These are phyloP conservation scores for Whalleya microplaca DNA, from an alignment of 2,329 filamentous ascomycete genomes.

Conservation along the genomic window DNA sequence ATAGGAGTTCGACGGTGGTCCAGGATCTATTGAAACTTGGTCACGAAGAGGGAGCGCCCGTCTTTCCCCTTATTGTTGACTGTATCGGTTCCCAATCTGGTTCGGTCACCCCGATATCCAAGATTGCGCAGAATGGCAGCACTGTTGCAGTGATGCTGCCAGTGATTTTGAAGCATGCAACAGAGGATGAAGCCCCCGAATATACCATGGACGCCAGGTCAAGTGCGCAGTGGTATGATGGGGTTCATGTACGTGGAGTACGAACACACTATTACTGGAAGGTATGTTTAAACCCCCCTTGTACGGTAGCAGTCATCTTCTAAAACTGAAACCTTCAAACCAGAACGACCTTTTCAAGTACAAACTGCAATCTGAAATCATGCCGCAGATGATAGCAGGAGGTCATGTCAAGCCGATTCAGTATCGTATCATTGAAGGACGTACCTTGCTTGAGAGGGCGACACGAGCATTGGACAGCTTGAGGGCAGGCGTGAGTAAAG, in stretches of 20 bases:
- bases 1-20: conserved; percentile 43
- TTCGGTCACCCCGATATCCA: conserved; percentile 52
- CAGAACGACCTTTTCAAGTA: conserved; percentile 61
- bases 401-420: conserved; percentile 46
- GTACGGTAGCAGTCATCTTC: too few relatives aligned
- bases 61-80: conserved; percentile 54
- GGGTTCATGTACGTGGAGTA: conserved; percentile 56
- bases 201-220: conserved; percentile 58
- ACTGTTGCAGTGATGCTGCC: conserved; percentile 64
- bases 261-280: conserved; percentile 58
- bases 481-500: conserved; percentile 44
- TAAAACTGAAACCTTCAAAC: not conserved
- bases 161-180: conserved; percentile 59
- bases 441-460: conserved; percentile 42
- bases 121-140: conserved; percentile 51
- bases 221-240: conserved; percentile 52
- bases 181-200: conserved; percentile 49
- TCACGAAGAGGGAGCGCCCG: conserved; percentile 23
- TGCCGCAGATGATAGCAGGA: conserved; percentile 50
- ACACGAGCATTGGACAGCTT: conserved; percentile 43
- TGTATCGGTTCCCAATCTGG: conserved; percentile 57
- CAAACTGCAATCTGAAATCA: conserved; percentile 57
- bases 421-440: conserved; percentile 46
- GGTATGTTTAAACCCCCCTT: conserved; percentile 37
- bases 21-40: conserved; percentile 35